Evolutionary conservation across 1,284 basidiomycete species (phyloP), one percentile per base, ranked within the genome.

Genomic region (Trametes sp.): DNA sequence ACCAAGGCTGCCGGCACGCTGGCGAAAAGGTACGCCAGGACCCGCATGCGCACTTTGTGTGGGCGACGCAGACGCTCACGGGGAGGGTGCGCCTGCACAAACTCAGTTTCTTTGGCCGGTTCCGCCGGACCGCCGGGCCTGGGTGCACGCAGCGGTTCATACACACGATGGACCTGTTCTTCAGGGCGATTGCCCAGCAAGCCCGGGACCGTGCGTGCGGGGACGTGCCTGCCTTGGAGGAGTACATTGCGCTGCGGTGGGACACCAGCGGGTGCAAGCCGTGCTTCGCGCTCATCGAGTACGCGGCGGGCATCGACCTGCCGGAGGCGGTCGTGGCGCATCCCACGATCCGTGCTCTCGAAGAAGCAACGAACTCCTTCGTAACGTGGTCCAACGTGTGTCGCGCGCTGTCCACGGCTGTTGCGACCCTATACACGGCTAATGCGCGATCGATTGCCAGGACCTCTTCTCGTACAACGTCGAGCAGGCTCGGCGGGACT

Each of bases 331-430:
- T 76, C 52, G 60, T 70, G 41, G 57, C 72, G 26, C 69, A 77
- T 64, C 73, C 74, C 21, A 65, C 63, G 57, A 70, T 76, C 48
- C 67, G 61, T 38, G 61, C 62, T 16, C 66, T 77, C 5, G 69
- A 71, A 48, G 70, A 75, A 42, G 70, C 71, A 28, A 69, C 74
- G 5, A 75, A 74, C 48, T 72, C 76, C 38, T 58, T 71, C 19
- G 70, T 77, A 26, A 72, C 73, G 14, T 75, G 74, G 71, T 73
- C 74, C 14, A 77, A 76, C 63, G 76, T 75, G 38, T 38, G 74
- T 58, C 51, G 38, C 19, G 36, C n/a, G 24, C 45, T 49, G n/a
- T 49, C 31, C 16, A 51, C n/a, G 23, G 23, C 16, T 24, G n/a
- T 49, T 33, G 28, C 48, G 11, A 49, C 24, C 11, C 48, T 31